Conservation (phyloP, 1,284 basidiomycete genomes). For the Papiliotrema terrestris region DNA sequence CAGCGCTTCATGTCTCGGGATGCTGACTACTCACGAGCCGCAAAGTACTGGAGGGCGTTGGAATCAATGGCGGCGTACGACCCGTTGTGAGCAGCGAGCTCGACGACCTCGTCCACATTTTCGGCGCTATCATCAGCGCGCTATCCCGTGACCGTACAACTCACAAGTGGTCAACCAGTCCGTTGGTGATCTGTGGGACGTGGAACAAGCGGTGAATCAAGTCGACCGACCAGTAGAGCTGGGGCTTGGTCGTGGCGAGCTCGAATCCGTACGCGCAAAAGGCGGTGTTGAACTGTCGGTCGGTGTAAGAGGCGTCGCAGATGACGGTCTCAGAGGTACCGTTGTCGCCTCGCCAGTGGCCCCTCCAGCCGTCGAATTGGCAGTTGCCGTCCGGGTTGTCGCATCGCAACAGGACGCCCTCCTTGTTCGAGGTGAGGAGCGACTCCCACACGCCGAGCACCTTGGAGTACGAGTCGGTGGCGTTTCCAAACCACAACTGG, state of each 20-base stretch:
- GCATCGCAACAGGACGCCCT: constrained; percentile 44
- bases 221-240: constrained; percentile 46
- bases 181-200: constrained; percentile 42
- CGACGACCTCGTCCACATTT: constrained; percentile 34
- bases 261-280: constrained; percentile 46
- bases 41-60: constrained; percentile 49
- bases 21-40: constrained; percentile 24
- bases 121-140: constrained; percentile 30
- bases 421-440: constrained; percentile 40
- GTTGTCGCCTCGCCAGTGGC: constrained; percentile 51
- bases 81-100: constrained; percentile 44
- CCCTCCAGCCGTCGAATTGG: constrained; percentile 41
- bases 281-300: constrained; percentile 28
- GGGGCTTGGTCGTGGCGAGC: constrained; percentile 34
- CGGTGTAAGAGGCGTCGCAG: constrained; percentile 38
- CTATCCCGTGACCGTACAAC: too few species aligned
- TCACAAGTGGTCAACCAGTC: constrained; percentile 39
- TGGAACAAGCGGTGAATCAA: constrained; percentile 49
- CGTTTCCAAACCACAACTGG: constrained; percentile 47
- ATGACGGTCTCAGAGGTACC: constrained; percentile 50
- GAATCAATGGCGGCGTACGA: constrained; percentile 43
- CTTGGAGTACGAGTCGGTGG: constrained; percentile 26
- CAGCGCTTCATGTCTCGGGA: background rate
- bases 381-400: constrained; percentile 49
- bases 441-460: constrained; percentile 42